phyloP scores from a whole-genome alignment of 164 flowering plant species.

The Litsea cubeba region DNA sequence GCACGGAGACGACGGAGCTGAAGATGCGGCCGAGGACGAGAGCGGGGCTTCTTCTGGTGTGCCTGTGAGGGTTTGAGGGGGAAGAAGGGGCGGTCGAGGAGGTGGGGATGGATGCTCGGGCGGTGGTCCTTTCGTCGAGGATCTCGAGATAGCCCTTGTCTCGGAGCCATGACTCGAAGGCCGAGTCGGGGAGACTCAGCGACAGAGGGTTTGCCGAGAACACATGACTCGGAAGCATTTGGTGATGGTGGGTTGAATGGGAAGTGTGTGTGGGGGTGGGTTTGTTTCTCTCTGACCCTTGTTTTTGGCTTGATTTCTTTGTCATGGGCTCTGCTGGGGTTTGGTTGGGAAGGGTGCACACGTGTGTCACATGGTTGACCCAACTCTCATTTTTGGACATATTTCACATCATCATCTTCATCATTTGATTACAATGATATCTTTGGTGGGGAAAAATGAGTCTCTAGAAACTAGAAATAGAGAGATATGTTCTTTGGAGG shows the following conservation, averaged over 20 bases:
- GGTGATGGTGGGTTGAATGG: background rate
- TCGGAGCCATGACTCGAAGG: conserved; percentile 95
- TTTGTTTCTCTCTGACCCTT: no score
- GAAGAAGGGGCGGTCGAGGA: conserved; percentile 10
- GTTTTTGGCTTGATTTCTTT: no score
- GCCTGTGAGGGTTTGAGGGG: background rate
- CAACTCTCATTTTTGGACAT: no score
- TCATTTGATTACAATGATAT: no score
- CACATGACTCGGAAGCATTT: conserved; percentile 3
- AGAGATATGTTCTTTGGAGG: no score
- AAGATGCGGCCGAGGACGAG: conserved; percentile 3
- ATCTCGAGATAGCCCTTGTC: conserved; percentile 82
- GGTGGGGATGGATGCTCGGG: conserved; percentile 29
- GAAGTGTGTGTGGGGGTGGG: rapidly evolving
- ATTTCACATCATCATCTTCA: no score
- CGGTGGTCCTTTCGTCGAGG: conserved; percentile 65
- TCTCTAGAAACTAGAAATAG: no score
- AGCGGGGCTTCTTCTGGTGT: conserved; percentile 2
- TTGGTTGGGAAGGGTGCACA: no score
- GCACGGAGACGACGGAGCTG: conserved; percentile 23
- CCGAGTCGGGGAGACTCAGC: conserved; percentile 73
- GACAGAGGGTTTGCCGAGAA: conserved; percentile 78
- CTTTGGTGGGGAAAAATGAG: no score
- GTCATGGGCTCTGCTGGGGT: no score
- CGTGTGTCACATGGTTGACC: no score